Base-by-base conservation (phyloP, 441 rosid species). In the Manihot esculenta region DNA sequence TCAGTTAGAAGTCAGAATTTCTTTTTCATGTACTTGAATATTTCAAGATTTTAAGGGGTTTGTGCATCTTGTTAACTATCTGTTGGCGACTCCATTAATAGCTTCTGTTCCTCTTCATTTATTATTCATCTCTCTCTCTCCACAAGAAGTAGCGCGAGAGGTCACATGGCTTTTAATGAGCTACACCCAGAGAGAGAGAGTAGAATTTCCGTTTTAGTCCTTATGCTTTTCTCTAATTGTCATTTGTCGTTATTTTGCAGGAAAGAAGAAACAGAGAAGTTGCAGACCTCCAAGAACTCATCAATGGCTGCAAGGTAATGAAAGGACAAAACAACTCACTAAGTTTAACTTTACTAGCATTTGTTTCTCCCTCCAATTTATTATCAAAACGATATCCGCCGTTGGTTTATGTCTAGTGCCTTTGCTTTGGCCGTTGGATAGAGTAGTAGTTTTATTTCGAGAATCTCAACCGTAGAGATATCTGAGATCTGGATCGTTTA, bases 271-370 rank as follows among this genome's bases (percentile, higher is more conserved):
- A 78, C 80, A 67, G 89, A 84, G 85, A 54, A 75, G 85, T 23
- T 78, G 76, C 82, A 76, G 85, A 83, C 85, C 86, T 86, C 84
- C 45, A 81, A 63, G 72, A 82, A 78, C 90, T 74, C 94, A 79
- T 68, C 89, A 77, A 89, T 89, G 94, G 92, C 78, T 68, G 79
- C 62, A n/a, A 88, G 91, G 96, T 90, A 82, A 75, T 62, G 33
- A 53, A 68, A 48, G 1, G 26, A 35, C 3, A 17, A n/a, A 42
- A 50, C 26, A 42, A 38, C 49, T 62, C 56, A 35, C 5, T 24
- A 42, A 14, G 55, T 61, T 48, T 64, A 48, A 17, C 56, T 64
- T 65, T 9, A 5, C 33, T 18, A 18, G 27, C 30, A 30, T 4
- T 10, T 58, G 2, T 24, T 51, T 35, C 14, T 4, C 26, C 5